Percentiles rank a stretch among this genome's conserved stretches.
Evolutionary conservation across 257 asterid species (phyloP).

Genomic region (Paulownia fortunei): DNA sequence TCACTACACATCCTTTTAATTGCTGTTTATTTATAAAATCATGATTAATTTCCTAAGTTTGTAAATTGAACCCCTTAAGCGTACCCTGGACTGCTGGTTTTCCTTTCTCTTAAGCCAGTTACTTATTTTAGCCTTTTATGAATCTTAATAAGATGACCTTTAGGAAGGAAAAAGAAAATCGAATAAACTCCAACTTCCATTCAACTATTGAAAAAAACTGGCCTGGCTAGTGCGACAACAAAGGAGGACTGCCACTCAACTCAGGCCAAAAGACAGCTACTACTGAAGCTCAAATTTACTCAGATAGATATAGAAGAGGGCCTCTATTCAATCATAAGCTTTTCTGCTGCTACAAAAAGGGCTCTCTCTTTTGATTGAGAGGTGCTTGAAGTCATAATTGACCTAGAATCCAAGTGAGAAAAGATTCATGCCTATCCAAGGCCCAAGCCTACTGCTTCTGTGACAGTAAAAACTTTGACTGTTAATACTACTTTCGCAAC

Average conservation of each 20-base stretch:
- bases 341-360: too few relatives aligned
- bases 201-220: slow-evolving; percentile 7
- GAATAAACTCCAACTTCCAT: background rate
- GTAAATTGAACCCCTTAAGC: background rate
- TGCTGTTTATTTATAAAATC: too few relatives aligned
- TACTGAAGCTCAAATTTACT: background rate
- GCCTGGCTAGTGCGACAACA: background rate
- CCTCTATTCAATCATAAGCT: background rate
- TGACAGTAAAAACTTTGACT: background rate
- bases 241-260: background rate
- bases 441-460: too few relatives aligned
- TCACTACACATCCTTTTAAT: background rate
- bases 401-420: background rate
- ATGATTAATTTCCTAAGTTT: too few relatives aligned
- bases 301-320: background rate
- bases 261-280: background rate
- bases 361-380: too few relatives aligned
- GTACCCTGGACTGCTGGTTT: background rate
- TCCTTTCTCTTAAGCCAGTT: background rate
- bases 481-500: background rate
- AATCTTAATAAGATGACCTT: background rate
- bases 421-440: too few relatives aligned
- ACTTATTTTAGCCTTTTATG: background rate
- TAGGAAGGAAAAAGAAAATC: background rate
- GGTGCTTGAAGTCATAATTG: too few relatives aligned